Conservation (phyloP, 2,329 filamentous ascomycete species). For the Pyricularia sp. region DNA sequence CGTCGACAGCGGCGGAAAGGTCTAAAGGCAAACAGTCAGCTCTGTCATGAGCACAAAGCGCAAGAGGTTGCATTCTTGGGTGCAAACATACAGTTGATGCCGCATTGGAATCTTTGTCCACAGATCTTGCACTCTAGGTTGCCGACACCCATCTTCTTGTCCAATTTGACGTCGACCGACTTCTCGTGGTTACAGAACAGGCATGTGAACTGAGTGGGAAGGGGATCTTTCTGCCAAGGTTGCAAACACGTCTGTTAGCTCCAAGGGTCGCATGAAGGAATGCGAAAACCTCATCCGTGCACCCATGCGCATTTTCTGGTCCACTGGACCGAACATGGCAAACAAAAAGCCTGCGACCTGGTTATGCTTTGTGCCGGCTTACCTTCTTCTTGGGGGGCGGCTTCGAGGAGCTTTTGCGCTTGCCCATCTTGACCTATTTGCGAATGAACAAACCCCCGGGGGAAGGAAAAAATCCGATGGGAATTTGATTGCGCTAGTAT, state of each 20-base stretch:
- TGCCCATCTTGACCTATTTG: constrained; percentile 49
- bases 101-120: constrained; percentile 84
- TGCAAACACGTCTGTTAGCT: background rate
- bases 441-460: background rate
- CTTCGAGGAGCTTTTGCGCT: constrained; percentile 81
- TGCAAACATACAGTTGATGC: constrained; percentile 65
- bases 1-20: constrained; percentile 81
- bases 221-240: constrained; percentile 39
- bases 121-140: constrained; percentile 84
- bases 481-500: background rate
- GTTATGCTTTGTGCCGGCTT: background rate
- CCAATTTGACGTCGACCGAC: constrained; percentile 77
- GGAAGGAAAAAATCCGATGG: background rate
- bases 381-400: constrained; percentile 75
- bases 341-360: background rate
- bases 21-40: constrained; percentile 35
- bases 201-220: constrained; percentile 81
- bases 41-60: background rate
- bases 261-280: background rate
- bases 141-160: constrained; percentile 84
- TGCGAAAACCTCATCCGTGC: background rate
- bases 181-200: constrained; percentile 98
- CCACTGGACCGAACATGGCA: background rate
- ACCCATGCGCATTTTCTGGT: background rate
- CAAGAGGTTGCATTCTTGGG: background rate